Base-by-base conservation (phyloP, 2,329 filamentous ascomycete species). In the Sclerotinia sclerotiorum region DNA sequence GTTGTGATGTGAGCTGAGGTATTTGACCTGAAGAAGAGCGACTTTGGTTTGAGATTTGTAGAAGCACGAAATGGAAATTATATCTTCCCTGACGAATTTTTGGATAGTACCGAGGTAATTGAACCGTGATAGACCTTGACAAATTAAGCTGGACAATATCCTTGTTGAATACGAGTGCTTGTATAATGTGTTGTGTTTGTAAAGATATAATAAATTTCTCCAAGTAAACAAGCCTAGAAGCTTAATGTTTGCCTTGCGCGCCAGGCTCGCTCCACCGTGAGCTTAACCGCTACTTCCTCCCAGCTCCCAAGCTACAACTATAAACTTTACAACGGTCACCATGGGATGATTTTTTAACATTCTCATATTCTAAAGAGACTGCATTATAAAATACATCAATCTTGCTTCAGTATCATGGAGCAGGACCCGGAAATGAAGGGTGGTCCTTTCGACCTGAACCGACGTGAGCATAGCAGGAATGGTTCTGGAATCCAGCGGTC, bases 181-280 rank as follows among this genome's bases (percentile, higher is more conserved):
- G 44, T 32, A 11, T 21, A 65, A 10, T 55, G 8, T 19, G n/a
- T n/a, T 29, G 49, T 55, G 49, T 65, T 65, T 65, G 24, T 39
- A 17, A 39, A 6, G 46, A 51, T 24, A 39, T 39, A 21, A 51
- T 39, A 39, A 51, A 63, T 39, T 63, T 42, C 46, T 62, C 29
- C 29, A 51, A 39, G 60, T 63, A 19, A 51, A 39, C 8, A 63
- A 35, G 32, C 32, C 60, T 5, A 21, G 29, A 63, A 63, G 60
- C 29, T 42, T 51, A 39, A 63, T 46, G 32, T 51, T n/a, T 62
- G 65, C 65, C 65, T 67, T 67, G 65, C 65, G 65, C 65, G 65
- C 44, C 48, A 67, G 65, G 65, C 65, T 54, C 24, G 35, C 62
- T 39, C 46, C 46, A 39, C 13, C 39, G 29, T 15, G 64, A 61